Evolutionary conservation across 176 grass and related monocot species (phyloP).

Genomic region (Areca catechu): DNA sequence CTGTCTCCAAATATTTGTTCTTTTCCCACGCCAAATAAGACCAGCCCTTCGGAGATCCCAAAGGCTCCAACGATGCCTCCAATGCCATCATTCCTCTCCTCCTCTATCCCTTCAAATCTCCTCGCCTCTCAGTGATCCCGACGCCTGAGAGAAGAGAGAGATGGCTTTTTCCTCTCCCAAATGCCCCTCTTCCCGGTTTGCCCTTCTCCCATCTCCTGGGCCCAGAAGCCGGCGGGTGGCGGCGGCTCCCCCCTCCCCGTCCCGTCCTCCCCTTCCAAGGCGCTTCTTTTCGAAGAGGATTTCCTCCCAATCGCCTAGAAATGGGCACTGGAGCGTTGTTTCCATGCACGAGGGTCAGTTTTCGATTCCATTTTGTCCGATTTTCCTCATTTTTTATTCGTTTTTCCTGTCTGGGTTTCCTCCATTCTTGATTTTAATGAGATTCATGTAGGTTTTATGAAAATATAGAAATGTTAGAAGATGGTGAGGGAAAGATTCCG

Average conservation of each 20-base stretch:
- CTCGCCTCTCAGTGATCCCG: conserved; percentile 26
- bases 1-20: too few species aligned
- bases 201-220: neutral
- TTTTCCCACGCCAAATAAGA: too few species aligned
- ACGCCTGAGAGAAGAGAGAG: neutral
- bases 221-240: neutral
- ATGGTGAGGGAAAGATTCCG: too few species aligned
- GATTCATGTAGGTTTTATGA: too few species aligned
- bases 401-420: too few species aligned
- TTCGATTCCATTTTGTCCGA: neutral
- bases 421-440: too few species aligned
- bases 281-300: neutral
- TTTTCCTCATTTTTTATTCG: too few species aligned
- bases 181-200: conserved; percentile 10
- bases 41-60: conserved; percentile 33
- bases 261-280: conserved; percentile 3
- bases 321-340: neutral
- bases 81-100: conserved; percentile 16
- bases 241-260: neutral
- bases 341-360: conserved; percentile 8
- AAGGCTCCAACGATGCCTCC: conserved; percentile 40
- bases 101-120: neutral
- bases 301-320: neutral
- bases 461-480: too few species aligned
- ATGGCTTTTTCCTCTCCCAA: conserved; percentile 46